phyloP scores from a whole-genome alignment of 2,329 filamentous ascomycete genomes.

The Cadophora sp. region DNA sequence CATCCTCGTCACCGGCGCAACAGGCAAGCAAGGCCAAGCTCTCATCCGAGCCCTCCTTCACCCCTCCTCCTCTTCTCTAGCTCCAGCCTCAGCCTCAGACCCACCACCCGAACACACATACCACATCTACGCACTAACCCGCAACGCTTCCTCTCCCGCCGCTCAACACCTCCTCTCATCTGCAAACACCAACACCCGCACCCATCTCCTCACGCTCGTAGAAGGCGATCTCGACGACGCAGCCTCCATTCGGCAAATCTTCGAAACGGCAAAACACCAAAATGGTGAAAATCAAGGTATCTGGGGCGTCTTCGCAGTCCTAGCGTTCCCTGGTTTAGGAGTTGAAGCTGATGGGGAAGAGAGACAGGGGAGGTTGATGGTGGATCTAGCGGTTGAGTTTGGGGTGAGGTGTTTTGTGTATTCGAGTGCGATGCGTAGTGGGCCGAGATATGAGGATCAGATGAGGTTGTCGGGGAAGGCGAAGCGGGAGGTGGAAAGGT shows the following conservation, averaged over 20 bases:
- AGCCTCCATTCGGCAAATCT: conserved; percentile 47
- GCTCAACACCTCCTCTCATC: conserved; percentile 53
- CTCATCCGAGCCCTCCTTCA: conserved; percentile 44
- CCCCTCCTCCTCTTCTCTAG: too few relatives aligned
- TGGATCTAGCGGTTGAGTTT: conserved; percentile 30
- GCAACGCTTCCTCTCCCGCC: conserved; percentile 50
- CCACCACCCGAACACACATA: conserved; percentile 6
- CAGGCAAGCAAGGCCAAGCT: conserved; percentile 50
- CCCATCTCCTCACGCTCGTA: conserved; percentile 51
- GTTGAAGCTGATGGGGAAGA: conserved; percentile 52
- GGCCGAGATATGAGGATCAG: conserved; percentile 49
- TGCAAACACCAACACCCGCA: too few relatives aligned
- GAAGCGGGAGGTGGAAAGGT: conserved; percentile 60
- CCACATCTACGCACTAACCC: conserved; percentile 60
- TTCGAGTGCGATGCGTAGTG: conserved; percentile 66
- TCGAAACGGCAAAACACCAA: conserved; percentile 44
- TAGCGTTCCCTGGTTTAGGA: conserved; percentile 34
- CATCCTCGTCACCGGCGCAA: conserved; percentile 49
- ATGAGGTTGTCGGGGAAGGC: conserved; percentile 55
- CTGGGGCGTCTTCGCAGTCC: conserved; percentile 57
- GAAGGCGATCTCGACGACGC: conserved; percentile 60
- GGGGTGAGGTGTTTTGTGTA: conserved; percentile 66
- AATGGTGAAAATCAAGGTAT: conserved; percentile 41
- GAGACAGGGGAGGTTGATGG: conserved; percentile 50
- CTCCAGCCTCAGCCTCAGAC: not conserved